Evolutionary conservation across 371 early-diverging fungal species (phyloP).

Genomic region (Rhizomucor miehei): DNA sequence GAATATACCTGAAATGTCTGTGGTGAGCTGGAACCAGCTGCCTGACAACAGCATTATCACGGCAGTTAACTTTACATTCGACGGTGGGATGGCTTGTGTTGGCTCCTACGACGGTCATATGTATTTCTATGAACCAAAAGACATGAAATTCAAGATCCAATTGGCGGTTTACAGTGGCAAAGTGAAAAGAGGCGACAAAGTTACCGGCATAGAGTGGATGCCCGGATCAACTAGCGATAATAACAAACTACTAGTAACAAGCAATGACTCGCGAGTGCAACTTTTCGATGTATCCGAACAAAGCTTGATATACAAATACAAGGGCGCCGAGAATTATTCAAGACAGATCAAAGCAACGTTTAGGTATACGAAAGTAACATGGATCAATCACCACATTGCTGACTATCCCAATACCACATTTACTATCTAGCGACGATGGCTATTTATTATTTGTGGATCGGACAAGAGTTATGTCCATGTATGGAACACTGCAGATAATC

Average conservation of each 20-base stretch:
- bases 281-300: slow-evolving; percentile 75
- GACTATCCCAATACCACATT: neutral
- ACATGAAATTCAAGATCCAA: slow-evolving; percentile 77
- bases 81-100: slow-evolving; percentile 68
- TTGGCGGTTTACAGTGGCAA: slow-evolving; percentile 63
- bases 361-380: slow-evolving; percentile 38
- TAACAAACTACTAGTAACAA: slow-evolving; percentile 65
- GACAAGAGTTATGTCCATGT: slow-evolving; percentile 77
- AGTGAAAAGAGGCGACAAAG: slow-evolving; percentile 62
- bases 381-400: neutral
- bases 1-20: slow-evolving; percentile 78
- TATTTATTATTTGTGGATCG: slow-evolving; percentile 77
- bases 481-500: slow-evolving; percentile 56
- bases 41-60: slow-evolving; percentile 68
- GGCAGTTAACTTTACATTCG: slow-evolving; percentile 72
- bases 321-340: slow-evolving; percentile 67
- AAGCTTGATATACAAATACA: slow-evolving; percentile 69
- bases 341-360: slow-evolving; percentile 74
- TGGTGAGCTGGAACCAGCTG: slow-evolving; percentile 73
- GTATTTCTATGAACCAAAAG: slow-evolving; percentile 77
- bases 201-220: slow-evolving; percentile 70
- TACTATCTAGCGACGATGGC: slow-evolving; percentile 59
- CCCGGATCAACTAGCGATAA: slow-evolving; percentile 48
- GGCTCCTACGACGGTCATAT: slow-evolving; percentile 80
- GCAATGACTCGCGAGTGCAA: slow-evolving; percentile 81